A percentile compares a stretch with the other conserved stretches of the same genome.
Evolutionary conservation across 345 rosid species (phyloP).

Genomic region (Lenwebbia sp.): DNA sequence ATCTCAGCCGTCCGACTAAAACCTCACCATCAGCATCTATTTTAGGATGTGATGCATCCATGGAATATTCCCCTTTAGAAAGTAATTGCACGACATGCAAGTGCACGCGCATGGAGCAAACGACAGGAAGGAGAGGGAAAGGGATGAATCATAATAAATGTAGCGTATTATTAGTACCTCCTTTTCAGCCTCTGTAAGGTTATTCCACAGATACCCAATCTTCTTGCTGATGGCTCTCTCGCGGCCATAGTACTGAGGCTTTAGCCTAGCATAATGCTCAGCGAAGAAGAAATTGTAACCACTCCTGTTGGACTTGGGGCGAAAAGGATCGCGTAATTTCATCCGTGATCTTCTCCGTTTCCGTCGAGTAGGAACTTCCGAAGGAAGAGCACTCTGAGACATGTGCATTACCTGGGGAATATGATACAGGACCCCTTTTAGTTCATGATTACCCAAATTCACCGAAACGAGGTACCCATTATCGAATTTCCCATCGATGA

Average conservation of each 20-base stretch:
- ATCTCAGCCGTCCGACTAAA: background rate
- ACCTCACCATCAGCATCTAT: background rate
- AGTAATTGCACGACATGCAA: background rate
- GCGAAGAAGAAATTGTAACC: conserved; percentile 74
- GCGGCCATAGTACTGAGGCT: conserved; percentile 45
- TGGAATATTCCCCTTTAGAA: background rate
- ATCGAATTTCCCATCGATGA: conserved; percentile 81
- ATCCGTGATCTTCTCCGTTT: conserved; percentile 41
- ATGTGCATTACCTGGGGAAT: conserved; percentile 14
- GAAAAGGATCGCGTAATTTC: conserved; percentile 38
- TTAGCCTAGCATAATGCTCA: conserved; percentile 51
- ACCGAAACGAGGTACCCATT: conserved; percentile 57
- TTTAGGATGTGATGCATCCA: background rate
- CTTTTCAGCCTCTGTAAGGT: conserved; percentile 61
- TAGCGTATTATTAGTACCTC: conserved; percentile 20
- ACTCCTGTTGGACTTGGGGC: conserved; percentile 64
- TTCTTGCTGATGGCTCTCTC: conserved; percentile 53
- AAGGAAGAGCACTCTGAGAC: conserved; percentile 20
- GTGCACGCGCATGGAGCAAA: background rate
- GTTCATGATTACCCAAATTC: conserved; percentile 36
- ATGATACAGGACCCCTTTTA: conserved; percentile 62
- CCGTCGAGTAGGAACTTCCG: conserved; percentile 19
- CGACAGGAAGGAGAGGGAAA: background rate
- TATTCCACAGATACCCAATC: conserved; percentile 62
- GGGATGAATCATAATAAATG: background rate